These are phyloP conservation scores for Rhodomyrtus tomentosa DNA, from an alignment of 345 rosid genomes.

Conservation along the genomic window DNA sequence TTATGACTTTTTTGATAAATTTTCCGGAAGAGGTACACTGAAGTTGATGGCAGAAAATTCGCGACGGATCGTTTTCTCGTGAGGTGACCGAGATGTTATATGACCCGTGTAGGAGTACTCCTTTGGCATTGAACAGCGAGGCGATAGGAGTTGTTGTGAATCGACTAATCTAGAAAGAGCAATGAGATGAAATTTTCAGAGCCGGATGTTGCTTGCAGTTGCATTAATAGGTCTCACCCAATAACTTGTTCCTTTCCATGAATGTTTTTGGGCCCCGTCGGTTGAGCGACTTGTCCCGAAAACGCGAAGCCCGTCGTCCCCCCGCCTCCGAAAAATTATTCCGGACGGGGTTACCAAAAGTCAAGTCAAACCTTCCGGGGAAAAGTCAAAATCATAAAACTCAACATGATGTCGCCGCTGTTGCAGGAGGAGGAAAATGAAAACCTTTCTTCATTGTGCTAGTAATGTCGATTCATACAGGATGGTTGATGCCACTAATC, in stretches of 20 bases:
- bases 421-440: not conserved
- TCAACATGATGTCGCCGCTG: not conserved
- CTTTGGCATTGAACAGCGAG: not conserved
- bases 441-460: too few relatives aligned
- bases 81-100: not conserved
- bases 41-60: not conserved
- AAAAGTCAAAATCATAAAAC: not conserved
- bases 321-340: not conserved
- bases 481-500: too few relatives aligned
- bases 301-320: not conserved
- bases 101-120: not conserved
- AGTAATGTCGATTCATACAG: too few relatives aligned
- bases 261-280: not conserved
- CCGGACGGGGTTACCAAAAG: rapidly evolving
- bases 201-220: not conserved
- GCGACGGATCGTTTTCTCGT: not conserved
- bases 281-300: not conserved
- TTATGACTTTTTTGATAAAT: too few relatives aligned
- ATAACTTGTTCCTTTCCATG: not conserved
- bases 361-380: not conserved
- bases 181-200: not conserved
- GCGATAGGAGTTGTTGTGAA: not conserved
- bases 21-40: not conserved
- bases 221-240: not conserved
- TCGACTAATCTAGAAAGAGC: not conserved